These are phyloP conservation scores for Psilocybe azurescens DNA, from an alignment of 768 basidiomycete genomes.

Conservation along the genomic window DNA sequence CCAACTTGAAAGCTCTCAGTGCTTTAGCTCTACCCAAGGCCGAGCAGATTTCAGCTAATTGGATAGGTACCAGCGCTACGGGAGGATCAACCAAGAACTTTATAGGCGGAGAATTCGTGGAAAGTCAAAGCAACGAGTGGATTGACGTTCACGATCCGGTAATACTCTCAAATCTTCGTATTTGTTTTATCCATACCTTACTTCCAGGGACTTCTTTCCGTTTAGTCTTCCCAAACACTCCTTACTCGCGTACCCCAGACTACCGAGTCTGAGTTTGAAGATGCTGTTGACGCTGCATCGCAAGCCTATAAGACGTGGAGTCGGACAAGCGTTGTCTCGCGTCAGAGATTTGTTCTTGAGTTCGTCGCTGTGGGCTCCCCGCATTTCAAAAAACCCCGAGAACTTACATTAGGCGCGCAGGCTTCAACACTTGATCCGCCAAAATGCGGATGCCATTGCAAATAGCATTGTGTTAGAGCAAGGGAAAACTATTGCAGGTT, in stretches of 20 bases:
- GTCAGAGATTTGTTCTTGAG: constrained; percentile 92
- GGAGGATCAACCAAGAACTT: constrained; percentile 93
- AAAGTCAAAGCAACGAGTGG: constrained; percentile 81
- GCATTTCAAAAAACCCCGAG: not conserved
- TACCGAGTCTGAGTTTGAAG: constrained; percentile 77
- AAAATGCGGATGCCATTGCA: constrained; percentile 87
- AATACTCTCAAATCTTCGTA: constrained; percentile 26
- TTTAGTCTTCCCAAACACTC: constrained; percentile 87
- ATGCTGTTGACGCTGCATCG: constrained; percentile 83
- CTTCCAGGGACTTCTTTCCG: constrained; percentile 7
- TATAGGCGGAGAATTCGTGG: constrained; percentile 88
- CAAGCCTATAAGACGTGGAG: constrained; percentile 92
- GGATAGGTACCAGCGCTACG: constrained; percentile 86
- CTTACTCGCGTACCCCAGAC: constrained; percentile 93
- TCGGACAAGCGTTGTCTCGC: constrained; percentile 78
- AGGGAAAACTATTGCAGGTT: constrained; percentile 90
- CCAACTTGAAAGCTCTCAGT: constrained; percentile 53
- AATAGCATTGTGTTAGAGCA: constrained; percentile 93
- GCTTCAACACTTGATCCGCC: constrained; percentile 84
- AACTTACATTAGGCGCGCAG: constrained; percentile 43
- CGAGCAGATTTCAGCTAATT: constrained; percentile 71
- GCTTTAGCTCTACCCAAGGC: constrained; percentile 64
- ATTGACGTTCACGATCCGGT: constrained; percentile 92
- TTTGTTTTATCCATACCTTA: not conserved
- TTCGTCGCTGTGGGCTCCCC: constrained; percentile 42